Base-by-base conservation (phyloP, 2,329 filamentous ascomycete genomes). In the Claviceps capensis region DNA sequence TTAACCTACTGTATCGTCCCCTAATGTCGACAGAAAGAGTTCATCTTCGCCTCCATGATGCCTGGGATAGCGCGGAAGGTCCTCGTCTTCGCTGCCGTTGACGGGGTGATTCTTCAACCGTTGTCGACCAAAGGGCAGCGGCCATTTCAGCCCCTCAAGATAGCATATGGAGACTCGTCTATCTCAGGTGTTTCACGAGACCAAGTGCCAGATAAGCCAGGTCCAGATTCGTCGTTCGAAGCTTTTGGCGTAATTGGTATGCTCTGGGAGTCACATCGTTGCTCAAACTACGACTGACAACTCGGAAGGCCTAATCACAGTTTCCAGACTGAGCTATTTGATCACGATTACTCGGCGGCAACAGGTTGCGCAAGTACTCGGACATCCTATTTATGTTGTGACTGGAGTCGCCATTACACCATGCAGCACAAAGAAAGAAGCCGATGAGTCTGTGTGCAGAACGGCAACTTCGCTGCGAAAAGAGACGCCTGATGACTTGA, bases 341-440 rank as follows among this genome's bases (percentile, higher is more conserved):
- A 79, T 98, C 53, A 85, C 88, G 11, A 94, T 98, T 61, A 89
- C 85, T 22, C 80, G 82, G 53, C 86, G 91, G 47, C 80, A 94
- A 61, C 87, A 95, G 65, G 89, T 97, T 48, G 93, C 93, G 3
- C 84, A 90, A 57, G 82, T 97, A 48, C 82, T 83, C 57, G 88
- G 88, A 5, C 83, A 79, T 52, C 84, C 90, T 0, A 74, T 97
- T 52, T 98, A 94, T 66, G 83, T 88, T 41, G 81, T 96, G 54
- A 93, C 86, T 44, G 88, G 94, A 59, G 86, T 97, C 36, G 85
- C 88, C 6, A 72, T 97, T n/a, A 95, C 95, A 5, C 93, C 93
- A 1, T 82, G 93, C 50, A 79, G 83, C 2, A 91, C 86, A 5
- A 83, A 84, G 60, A 65, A 68, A 42, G 88, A 94, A 44, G 90